Conservation (phyloP, 2,329 filamentous ascomycete genomes). For the Hypomyces rosellus region DNA sequence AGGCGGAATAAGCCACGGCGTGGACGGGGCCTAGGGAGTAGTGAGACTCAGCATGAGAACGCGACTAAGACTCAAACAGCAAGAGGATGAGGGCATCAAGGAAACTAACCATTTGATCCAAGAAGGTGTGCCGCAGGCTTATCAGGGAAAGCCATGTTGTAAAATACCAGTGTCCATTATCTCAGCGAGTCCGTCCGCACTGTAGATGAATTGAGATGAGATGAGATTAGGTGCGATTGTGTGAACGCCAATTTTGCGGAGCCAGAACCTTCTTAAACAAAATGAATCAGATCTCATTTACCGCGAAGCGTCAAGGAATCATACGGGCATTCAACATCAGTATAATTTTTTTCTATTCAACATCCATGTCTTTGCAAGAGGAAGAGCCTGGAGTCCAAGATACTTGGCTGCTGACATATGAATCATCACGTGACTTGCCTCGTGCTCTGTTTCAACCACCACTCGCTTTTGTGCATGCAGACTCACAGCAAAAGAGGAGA, state of each 20-base stretch:
- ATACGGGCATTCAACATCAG: too few relatives aligned
- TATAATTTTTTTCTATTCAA: too few relatives aligned
- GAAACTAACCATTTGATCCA: slow-evolving; percentile 49
- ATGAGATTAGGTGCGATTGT: not conserved
- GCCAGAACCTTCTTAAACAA: too few relatives aligned
- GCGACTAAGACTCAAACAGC: not conserved
- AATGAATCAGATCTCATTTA: too few relatives aligned
- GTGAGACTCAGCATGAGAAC: not conserved
- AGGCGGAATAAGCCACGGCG: slow-evolving; percentile 65
- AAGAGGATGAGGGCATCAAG: not conserved
- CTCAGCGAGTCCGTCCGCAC: not conserved
- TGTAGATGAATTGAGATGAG: slow-evolving; percentile 2
- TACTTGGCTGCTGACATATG: not conserved
- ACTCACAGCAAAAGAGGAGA: too few relatives aligned
- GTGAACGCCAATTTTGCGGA: too few relatives aligned
- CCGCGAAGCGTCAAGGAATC: too few relatives aligned
- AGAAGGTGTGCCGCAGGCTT: slow-evolving; percentile 49
- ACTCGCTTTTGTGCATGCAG: not conserved
- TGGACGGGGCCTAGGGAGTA: slow-evolving; percentile 58
- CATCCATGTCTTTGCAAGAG: not conserved
- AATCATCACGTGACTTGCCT: not conserved
- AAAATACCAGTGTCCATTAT: slow-evolving; percentile 17
- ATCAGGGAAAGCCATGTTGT: slow-evolving; percentile 39
- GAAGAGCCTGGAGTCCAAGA: not conserved
- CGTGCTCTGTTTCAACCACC: not conserved